A percentile compares a stretch with the other conserved stretches of the same genome.
Evolutionary conservation across 192 early-diverging fungal species (phyloP).

Genomic region (Coemansia guatemalensis): DNA sequence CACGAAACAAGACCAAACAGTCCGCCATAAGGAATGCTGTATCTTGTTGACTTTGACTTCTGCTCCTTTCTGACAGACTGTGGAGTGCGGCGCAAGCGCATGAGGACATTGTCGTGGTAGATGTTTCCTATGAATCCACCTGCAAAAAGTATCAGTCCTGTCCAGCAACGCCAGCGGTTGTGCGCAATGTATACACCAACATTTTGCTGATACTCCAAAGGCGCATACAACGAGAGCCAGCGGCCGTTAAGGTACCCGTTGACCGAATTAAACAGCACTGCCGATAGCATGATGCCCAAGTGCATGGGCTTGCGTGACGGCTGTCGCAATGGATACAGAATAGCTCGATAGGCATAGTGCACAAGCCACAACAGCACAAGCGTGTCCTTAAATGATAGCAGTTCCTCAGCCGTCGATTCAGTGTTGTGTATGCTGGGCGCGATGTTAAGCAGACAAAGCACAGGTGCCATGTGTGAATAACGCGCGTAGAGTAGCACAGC

Average conservation of each 20-base stretch:
- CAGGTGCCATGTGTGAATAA: background rate
- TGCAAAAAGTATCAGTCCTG: conserved; percentile 19
- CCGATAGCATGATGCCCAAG: conserved; percentile 33
- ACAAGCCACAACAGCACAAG: conserved; percentile 20
- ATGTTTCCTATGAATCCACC: conserved; percentile 37
- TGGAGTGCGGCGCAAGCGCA: conserved; percentile 16
- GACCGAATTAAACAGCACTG: conserved; percentile 39
- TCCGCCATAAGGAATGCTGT: conserved; percentile 37
- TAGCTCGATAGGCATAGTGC: conserved; percentile 47
- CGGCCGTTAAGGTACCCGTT: conserved; percentile 54
- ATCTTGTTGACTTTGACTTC: conserved; percentile 7
- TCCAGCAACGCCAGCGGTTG: background rate
- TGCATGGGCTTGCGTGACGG: conserved; percentile 49
- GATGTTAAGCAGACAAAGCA: background rate
- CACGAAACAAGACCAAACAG: conserved; percentile 47
- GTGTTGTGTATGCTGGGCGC: background rate
- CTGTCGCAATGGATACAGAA: conserved; percentile 46
- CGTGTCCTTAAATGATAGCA: conserved; percentile 1
- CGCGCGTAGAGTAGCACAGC: conserved; percentile 18
- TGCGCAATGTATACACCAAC: background rate
- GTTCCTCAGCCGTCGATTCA: background rate
- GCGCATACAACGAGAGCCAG: conserved; percentile 24
- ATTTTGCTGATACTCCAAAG: background rate
- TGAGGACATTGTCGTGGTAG: conserved; percentile 43
- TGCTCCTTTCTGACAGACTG: background rate